A percentile compares a stretch with the other conserved stretches of the same genome.
Evolutionary conservation across 257 asterid genomes (phyloP).

Genomic region (Knoxia roxburghii): DNA sequence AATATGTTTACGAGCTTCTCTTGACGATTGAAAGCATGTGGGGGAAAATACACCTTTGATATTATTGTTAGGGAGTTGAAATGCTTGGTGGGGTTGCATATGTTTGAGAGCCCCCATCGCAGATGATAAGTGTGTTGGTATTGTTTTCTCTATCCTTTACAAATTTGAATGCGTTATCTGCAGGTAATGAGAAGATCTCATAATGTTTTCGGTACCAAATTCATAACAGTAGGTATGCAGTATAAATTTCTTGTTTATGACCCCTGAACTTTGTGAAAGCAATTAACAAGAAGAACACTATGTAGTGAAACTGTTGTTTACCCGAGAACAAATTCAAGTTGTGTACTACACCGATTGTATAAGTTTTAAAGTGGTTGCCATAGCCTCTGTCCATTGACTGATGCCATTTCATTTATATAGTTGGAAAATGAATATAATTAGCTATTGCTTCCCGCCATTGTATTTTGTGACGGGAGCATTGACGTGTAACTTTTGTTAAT

Average conservation of each 20-base stretch:
- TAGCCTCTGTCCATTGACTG: no score
- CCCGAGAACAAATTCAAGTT: not conserved
- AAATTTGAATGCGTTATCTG: slow-evolving; percentile 39
- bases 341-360: no score
- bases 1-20: not conserved
- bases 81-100: slow-evolving; percentile 2
- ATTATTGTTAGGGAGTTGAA: not conserved
- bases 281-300: not conserved
- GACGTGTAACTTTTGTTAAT: no score
- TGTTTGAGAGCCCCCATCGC: not conserved
- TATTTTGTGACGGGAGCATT: no score
- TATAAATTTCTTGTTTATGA: slow-evolving; percentile 12
- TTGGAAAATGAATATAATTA: no score
- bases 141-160: slow-evolving; percentile 19
- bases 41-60: not conserved
- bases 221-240: slow-evolving; percentile 31
- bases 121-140: slow-evolving; percentile 17
- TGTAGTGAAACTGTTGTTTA: not conserved
- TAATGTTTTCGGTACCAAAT: slow-evolving; percentile 31
- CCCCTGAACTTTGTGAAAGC: not conserved
- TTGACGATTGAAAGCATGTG: not conserved
- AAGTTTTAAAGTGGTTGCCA: no score
- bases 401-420: no score
- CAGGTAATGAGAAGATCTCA: slow-evolving; percentile 45
- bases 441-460: no score